Percentiles rank a stretch among this genome's conserved stretches.
These are phyloP conservation scores for Prunus salicina DNA, from an alignment of 306 rosid genomes.

Conservation along the genomic window DNA sequence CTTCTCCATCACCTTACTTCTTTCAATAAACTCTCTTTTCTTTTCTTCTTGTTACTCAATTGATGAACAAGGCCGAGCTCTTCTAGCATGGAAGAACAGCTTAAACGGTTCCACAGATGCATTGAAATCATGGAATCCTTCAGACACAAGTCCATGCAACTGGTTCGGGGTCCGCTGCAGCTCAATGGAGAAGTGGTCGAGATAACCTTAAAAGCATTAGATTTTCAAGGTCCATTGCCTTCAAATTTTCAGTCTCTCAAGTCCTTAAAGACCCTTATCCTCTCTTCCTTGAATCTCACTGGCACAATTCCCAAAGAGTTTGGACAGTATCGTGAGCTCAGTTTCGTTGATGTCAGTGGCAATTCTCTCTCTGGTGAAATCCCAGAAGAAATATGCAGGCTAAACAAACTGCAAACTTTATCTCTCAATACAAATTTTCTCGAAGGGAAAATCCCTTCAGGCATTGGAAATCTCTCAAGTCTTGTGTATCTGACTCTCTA, in stretches of 20 bases:
- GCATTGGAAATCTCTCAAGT: constrained; percentile 60
- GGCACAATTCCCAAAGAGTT: constrained; percentile 66
- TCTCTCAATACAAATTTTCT: constrained; percentile 52
- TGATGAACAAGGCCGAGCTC: constrained; percentile 77
- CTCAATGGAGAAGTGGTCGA: constrained; percentile 51
- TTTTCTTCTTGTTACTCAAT: constrained; percentile 56
- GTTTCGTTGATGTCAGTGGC: constrained; percentile 50
- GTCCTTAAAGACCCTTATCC: constrained; percentile 46
- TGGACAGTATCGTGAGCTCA: constrained; percentile 56
- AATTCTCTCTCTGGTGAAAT: constrained; percentile 66
- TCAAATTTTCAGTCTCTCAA: constrained; percentile 60
- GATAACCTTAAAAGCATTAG: constrained; percentile 48
- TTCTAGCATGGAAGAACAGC: constrained; percentile 70
- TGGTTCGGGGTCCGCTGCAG: constrained; percentile 83
- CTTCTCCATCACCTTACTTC: constrained; percentile 44
- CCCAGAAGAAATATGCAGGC: constrained; percentile 69
- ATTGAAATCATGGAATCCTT: constrained; percentile 63
- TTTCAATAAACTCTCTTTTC: constrained; percentile 44
- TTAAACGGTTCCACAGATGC: constrained; percentile 43
- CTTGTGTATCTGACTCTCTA: constrained; percentile 58
- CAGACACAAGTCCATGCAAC: constrained; percentile 58
- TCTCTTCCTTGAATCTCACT: constrained; percentile 60
- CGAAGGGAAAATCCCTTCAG: constrained; percentile 59
- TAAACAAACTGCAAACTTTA: constrained; percentile 50
- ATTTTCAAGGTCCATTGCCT: constrained; percentile 77